Evolutionary conservation across 2,329 filamentous ascomycete species (phyloP).

Genomic region (Byssothecium circinans): DNA sequence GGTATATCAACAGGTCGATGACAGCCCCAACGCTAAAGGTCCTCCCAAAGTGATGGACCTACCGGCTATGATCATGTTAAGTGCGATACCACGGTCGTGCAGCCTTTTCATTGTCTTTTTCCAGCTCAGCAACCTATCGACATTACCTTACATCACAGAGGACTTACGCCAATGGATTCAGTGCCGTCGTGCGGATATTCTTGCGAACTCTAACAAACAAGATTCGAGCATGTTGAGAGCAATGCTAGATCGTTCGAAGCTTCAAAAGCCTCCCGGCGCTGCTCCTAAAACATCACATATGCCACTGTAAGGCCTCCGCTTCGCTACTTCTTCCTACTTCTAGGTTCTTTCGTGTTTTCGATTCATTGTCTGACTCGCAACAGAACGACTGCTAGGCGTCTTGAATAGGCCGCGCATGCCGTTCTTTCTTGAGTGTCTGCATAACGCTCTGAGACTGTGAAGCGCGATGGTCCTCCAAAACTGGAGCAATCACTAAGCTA

Average conservation of each 20-base stretch:
- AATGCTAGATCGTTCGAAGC: too few species aligned
- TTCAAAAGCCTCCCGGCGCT: too few species aligned
- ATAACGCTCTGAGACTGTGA: too few species aligned
- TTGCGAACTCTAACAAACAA: slow-evolving; percentile 2
- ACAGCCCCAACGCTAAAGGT: neutral
- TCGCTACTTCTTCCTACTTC: too few species aligned
- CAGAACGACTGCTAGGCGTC: too few species aligned
- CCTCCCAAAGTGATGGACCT: neutral
- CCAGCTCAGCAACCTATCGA: slow-evolving; percentile 19
- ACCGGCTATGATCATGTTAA: neutral
- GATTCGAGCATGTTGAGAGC: too few species aligned
- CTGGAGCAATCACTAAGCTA: neutral
- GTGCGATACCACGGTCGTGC: slow-evolving; percentile 1
- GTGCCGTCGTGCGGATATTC: slow-evolving; percentile 19
- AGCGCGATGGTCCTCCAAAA: neutral
- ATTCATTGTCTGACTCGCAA: too few species aligned
- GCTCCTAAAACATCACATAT: too few species aligned
- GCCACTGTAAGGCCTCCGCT: too few species aligned
- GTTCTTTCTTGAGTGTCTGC: too few species aligned
- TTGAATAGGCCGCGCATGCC: too few species aligned
- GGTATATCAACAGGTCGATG: neutral
- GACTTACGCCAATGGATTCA: slow-evolving; percentile 19
- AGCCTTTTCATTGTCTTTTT: slow-evolving; percentile 26
- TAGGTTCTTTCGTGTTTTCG: too few species aligned
- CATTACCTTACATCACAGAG: slow-evolving; percentile 11